These are phyloP conservation scores for Pistacia atlantica DNA, from an alignment of 345 rosid species.

Conservation along the genomic window DNA sequence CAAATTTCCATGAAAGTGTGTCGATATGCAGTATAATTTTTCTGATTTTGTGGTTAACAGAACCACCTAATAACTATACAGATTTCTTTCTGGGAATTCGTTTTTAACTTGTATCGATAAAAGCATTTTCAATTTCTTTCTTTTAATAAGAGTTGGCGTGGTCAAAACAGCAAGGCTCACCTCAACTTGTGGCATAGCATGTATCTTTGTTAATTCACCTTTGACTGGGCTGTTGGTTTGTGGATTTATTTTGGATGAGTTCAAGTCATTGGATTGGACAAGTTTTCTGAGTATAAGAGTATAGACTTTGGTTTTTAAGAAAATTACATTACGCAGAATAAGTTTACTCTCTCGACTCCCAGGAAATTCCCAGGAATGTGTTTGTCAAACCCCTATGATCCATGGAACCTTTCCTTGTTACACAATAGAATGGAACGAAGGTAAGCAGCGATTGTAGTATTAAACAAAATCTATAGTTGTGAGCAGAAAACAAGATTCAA, in stretches of 20 bases:
- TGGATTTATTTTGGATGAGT: background rate
- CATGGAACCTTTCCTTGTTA: slow-evolving; percentile 9
- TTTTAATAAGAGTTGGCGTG: no score
- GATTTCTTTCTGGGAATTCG: background rate
- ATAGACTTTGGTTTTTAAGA: background rate
- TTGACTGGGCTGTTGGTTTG: background rate
- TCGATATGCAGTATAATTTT: background rate
- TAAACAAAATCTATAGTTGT: background rate
- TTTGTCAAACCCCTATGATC: slow-evolving; percentile 9
- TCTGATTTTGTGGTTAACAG: background rate
- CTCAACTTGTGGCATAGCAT: background rate
- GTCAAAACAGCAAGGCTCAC: background rate
- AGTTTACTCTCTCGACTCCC: slow-evolving; percentile 2
- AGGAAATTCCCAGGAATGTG: slow-evolving; percentile 9
- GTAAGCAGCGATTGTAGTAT: slow-evolving; percentile 17
- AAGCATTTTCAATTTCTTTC: background rate
- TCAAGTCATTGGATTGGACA: background rate
- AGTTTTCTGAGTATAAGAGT: background rate
- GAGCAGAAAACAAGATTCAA: slow-evolving; percentile 24
- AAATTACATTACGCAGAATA: slow-evolving; percentile 13
- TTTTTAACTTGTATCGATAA: background rate
- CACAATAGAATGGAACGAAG: slow-evolving; percentile 23
- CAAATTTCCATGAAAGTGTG: no score
- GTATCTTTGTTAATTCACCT: background rate
- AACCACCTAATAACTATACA: background rate